Evolutionary conservation across 352 stramenopile species (phyloP), one percentile per base, ranked within the genome.

Genomic region (Globisporangium parvum): DNA sequence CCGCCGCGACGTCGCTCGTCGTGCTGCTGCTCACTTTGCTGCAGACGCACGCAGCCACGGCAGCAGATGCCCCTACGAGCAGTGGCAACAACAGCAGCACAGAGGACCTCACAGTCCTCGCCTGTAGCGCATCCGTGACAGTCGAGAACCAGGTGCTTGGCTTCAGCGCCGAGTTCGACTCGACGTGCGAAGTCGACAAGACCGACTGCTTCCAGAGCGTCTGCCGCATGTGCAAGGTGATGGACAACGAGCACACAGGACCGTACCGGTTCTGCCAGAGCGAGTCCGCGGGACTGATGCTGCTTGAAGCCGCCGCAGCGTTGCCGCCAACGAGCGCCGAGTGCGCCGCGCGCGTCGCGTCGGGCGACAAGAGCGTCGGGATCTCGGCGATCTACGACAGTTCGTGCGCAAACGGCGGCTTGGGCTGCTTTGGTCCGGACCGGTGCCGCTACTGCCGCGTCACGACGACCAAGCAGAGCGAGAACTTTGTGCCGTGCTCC

Each of bases 351-450:
- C 55, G 58, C n/a, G 67, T 75, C 18, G 66, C 67, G 8, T 41
- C 33, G 2, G 70, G 70, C 20, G 65, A 81, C 50, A 46, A 65
- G 41, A 35, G n/a, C 23, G 70, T 62, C 8, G 70, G 71, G 15
- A 75, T 81, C 53, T 69, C 59, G 39, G 70, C 49, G 26, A 45
- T 69, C 26, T 54, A 64, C 8, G 53, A 62, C 3, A 37, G 54
- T 9, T 40, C 17, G 10, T 81, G 71, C 23, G 54, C 53, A 0
- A 35, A 14, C 31, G 71, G 71, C 15, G 70, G 70, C 3, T 11
- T 75, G 23, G 70, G 72, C 33, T 81, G 70, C 50, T 73, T 75
- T 39, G 42, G 39, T 40, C 21, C 23, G 33, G 41, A 35, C 51
- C 15, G 20, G 21, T 78, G 70, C 21, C 56, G 62, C 20, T 69